Base-by-base conservation (phyloP, 2,329 filamentous ascomycete species). In the Cladosporium sp. region DNA sequence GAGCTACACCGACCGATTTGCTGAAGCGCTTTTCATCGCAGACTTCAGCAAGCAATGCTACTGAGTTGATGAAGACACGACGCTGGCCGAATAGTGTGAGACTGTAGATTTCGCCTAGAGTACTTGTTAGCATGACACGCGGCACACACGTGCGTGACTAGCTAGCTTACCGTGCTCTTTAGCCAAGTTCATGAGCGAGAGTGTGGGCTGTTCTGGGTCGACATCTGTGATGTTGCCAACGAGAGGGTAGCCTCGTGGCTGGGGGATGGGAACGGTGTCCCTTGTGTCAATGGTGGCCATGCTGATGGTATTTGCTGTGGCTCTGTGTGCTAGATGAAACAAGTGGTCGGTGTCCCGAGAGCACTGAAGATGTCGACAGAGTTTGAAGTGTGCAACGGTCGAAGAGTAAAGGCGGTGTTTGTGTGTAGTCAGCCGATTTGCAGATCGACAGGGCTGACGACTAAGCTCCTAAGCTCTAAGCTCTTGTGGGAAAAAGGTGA, bases 171-270 rank as follows among this genome's bases (percentile, higher is more conserved):
- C 72, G 65, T 74, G 73, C 49, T 70, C 59, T 51, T 64, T 66
- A 14, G 69, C 68, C 8, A 74, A 63, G 26, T 90, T 85, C 28
- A 87, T 85, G 59, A 92, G 79, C 12, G 84, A 80, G 6, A 77
- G 74, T 2, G 86, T 74, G 0, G 88, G 86, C 26, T 85, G 80
- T n/a, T 84, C 83, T 0, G 82, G 77, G 66, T 89, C 85, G 68
- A 93, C 83, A 69, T 90, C 87, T 64, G 80, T 79, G 34, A 90
- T 74, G 71, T 92, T 90, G 32, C 90, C 90, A 28, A 92, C 68
- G 30, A 92, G 75, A 1, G 88, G 90, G 65, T 90, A 79, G 2
- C 86, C 87, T 64, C 82, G 82, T 30, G 89, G 89, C 57, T 86
- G 84, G 1, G 90, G 89, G 63, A 92, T 89, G 4, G 70, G 70